These are phyloP conservation scores for Phytopythium cucurbitacearum DNA, from an alignment of 352 stramenopile species.

Conservation along the genomic window DNA sequence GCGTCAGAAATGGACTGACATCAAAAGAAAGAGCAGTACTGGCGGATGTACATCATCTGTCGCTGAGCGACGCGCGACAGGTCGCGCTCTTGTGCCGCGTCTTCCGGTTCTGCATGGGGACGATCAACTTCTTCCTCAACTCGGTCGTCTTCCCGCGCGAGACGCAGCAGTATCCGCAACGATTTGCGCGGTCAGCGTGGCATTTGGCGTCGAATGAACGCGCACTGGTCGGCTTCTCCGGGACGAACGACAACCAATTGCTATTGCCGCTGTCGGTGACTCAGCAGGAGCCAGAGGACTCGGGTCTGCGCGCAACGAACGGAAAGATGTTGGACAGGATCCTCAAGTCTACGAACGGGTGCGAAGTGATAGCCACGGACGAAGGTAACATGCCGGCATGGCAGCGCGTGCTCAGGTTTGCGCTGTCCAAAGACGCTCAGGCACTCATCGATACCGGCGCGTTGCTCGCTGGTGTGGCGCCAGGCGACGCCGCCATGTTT, in stretches of 20 bases:
- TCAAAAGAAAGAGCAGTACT: constrained; percentile 25
- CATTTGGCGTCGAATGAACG: constrained; percentile 59
- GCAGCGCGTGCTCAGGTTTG: constrained; percentile 38
- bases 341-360: constrained; percentile 27
- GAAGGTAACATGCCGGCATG: constrained; percentile 18
- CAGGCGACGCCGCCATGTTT: constrained; percentile 44
- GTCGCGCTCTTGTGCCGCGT: constrained; percentile 41
- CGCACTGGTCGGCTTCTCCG: constrained; percentile 78
- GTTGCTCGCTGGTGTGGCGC: constrained; percentile 63
- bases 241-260: constrained; percentile 87
- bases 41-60: constrained; percentile 63
- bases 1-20: constrained; percentile 18
- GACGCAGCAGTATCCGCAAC: constrained; percentile 72
- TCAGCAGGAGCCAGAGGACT: constrained; percentile 53
- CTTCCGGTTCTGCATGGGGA: constrained; percentile 58
- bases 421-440: constrained; percentile 33
- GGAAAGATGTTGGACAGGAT: constrained; percentile 86
- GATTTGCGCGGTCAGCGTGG: constrained; percentile 75
- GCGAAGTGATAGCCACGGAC: constrained; percentile 18
- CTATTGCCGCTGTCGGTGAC: constrained; percentile 67
- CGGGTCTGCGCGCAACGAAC: constrained; percentile 65
- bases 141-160: constrained; percentile 79
- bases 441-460: constrained; percentile 86
- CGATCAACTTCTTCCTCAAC: constrained; percentile 88
- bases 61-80: constrained; percentile 63